A percentile compares a stretch with the other conserved stretches of the same genome.
Conservation (phyloP, 2,329 filamentous ascomycete species). For the Cadophora luteo-olivacea region DNA sequence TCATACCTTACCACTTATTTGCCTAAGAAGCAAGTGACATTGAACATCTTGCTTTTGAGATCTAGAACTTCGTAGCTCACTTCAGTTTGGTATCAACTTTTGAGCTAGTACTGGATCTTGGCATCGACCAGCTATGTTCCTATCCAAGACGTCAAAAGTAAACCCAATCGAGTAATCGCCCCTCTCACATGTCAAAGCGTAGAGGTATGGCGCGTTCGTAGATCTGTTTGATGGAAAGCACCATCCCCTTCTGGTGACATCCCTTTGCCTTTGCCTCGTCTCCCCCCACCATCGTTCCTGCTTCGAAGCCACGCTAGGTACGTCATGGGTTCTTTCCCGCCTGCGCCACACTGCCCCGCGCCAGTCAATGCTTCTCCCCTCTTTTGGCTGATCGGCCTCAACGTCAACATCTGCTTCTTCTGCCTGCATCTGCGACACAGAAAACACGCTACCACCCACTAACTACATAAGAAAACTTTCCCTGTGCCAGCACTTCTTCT, state of each 20-base stretch:
- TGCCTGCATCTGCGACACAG: neutral
- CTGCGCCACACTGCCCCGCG: constrained; percentile 13
- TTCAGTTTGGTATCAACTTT: too few relatives aligned
- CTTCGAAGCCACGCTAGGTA: constrained; percentile 14
- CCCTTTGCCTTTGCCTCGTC: neutral
- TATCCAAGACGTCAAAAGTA: constrained; percentile 1
- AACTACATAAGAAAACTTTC: constrained; percentile 15
- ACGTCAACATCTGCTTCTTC: constrained; percentile 11
- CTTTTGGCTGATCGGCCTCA: neutral
- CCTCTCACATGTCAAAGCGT: constrained; percentile 13
- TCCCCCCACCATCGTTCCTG: constrained; percentile 4
- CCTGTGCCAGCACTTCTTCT: neutral
- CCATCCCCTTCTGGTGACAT: neutral
- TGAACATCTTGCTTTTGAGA: too few relatives aligned
- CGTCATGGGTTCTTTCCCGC: constrained; percentile 6
- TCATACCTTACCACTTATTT: too few relatives aligned
- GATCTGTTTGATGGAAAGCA: neutral
- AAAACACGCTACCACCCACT: constrained; percentile 10
- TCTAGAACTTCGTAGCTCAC: too few relatives aligned
- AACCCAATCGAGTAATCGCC: neutral
- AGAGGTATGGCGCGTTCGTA: too few relatives aligned
- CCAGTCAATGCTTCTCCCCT: neutral
- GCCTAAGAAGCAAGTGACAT: too few relatives aligned
- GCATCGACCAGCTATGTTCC: neutral
- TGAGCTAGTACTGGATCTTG: too few relatives aligned